A percentile compares a stretch with the other conserved stretches of the same genome.
phyloP scores from a whole-genome alignment of 140 eudicot species.

The Anethum foeniculum region DNA sequence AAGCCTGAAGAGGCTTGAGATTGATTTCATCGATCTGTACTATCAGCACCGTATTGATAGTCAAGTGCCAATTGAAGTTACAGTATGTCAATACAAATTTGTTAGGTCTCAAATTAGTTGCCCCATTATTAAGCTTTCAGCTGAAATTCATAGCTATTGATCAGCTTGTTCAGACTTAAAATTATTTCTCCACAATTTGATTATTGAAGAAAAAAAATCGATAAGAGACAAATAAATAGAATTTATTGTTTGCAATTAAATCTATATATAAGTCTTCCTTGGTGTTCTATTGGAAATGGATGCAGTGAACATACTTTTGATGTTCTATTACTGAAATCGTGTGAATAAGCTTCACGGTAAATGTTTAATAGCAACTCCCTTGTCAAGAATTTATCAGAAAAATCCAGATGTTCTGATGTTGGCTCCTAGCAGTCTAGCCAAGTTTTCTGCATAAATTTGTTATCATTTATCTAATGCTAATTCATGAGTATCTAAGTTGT shows the following conservation, averaged over 20 bases:
- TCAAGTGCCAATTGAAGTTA: slow-evolving; percentile 4
- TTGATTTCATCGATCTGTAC: neutral
- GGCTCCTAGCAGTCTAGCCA: no score
- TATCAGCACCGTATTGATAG: slow-evolving; percentile 3
- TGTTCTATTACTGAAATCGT: no score
- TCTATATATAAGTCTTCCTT: neutral
- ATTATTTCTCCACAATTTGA: neutral
- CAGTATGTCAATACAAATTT: neutral
- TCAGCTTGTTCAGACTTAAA: no score
- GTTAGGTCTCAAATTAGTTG: neutral
- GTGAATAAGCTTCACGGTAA: no score
- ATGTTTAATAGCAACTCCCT: neutral
- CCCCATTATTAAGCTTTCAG: neutral
- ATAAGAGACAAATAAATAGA: neutral
- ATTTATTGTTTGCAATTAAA: no score
- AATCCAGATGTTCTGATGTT: no score
- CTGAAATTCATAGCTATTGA: neutral
- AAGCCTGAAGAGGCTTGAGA: slow-evolving; percentile 2
- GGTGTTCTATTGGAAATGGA: neutral
- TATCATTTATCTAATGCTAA: no score
- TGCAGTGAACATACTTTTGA: neutral
- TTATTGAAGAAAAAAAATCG: neutral
- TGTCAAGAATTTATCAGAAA: no score
- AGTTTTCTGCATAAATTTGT: no score
- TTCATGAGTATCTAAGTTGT: no score